A percentile compares a stretch with the other conserved stretches of the same genome.
Evolutionary conservation across 345 rosid genomes (phyloP).

Genomic region (Hibiscus trionum): DNA sequence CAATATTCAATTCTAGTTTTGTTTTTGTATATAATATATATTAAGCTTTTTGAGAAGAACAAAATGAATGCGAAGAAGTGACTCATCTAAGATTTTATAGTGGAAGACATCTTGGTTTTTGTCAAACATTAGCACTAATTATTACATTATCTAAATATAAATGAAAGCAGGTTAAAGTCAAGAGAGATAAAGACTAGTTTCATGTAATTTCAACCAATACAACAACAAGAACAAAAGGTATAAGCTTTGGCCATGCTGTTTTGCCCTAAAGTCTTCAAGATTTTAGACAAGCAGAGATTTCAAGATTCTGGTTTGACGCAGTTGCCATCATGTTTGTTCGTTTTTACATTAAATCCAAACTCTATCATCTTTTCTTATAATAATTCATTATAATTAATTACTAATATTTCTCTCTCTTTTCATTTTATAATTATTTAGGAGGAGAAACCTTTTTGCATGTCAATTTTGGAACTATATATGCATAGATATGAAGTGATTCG

Average conservation of each 20-base stretch:
- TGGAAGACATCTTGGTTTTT: not conserved
- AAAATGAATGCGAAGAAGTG: not conserved
- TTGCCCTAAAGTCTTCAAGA: not conserved
- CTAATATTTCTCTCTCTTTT: not conserved
- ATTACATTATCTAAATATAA: not conserved
- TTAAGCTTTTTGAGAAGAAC: no score
- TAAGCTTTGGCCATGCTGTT: not conserved
- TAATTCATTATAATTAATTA: not conserved
- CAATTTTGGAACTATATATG: not conserved
- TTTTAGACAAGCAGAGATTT: not conserved
- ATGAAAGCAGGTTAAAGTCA: not conserved
- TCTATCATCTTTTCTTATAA: not conserved
- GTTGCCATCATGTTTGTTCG: not conserved
- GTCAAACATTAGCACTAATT: not conserved
- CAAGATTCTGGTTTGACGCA: slow-evolving; percentile 1
- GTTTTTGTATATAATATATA: no score
- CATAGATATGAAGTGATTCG: not conserved
- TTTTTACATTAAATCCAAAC: not conserved
- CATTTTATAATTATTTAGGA: not conserved
- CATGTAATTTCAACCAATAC: not conserved
- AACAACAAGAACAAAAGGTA: not conserved
- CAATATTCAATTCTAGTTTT: no score
- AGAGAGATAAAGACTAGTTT: not conserved
- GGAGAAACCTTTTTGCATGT: not conserved
- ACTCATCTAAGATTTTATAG: no score